phyloP scores from a whole-genome alignment of 257 asterid genomes.

The Solanum ahanhuiri region DNA sequence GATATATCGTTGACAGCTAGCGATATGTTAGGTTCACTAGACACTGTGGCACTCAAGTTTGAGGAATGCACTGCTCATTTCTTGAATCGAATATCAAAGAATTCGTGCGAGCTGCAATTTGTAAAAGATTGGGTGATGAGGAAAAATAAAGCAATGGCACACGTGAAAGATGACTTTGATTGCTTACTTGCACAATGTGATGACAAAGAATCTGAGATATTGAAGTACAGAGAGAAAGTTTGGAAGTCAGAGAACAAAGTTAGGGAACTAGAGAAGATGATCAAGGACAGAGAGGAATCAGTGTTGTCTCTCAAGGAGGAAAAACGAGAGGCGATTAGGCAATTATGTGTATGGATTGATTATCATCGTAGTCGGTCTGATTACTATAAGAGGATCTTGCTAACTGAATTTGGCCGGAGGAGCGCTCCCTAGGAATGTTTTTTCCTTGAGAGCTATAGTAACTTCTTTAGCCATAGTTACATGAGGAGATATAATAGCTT shows the following conservation, averaged over 20 bases:
- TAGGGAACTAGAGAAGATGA: slow-evolving; percentile 53
- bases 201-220: slow-evolving; percentile 63
- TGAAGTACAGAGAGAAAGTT: slow-evolving; percentile 43
- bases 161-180: slow-evolving; percentile 39
- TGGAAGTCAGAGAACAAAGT: slow-evolving; percentile 57
- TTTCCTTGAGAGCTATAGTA: background rate
- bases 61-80: slow-evolving; percentile 45
- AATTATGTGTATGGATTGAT: slow-evolving; percentile 84
- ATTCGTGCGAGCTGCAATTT: slow-evolving; percentile 53
- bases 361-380: slow-evolving; percentile 66
- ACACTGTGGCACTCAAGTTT: slow-evolving; percentile 40
- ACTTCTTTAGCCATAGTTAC: background rate
- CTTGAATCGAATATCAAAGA: slow-evolving; percentile 59
- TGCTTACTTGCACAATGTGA: slow-evolving; percentile 43
- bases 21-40: slow-evolving; percentile 37
- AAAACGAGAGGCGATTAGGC: slow-evolving; percentile 88
- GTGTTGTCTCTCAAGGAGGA: slow-evolving; percentile 54
- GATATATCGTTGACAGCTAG: slow-evolving; percentile 41
- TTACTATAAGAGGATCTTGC: slow-evolving; percentile 44
- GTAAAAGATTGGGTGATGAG: slow-evolving; percentile 58
- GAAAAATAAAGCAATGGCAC: slow-evolving; percentile 33
- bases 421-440: background rate
- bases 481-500: background rate
- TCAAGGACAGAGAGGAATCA: slow-evolving; percentile 53
- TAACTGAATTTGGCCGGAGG: slow-evolving; percentile 26